Evolutionary conservation across 1,139 yeast species (phyloP).

Genomic region (Hansenula sp.): DNA sequence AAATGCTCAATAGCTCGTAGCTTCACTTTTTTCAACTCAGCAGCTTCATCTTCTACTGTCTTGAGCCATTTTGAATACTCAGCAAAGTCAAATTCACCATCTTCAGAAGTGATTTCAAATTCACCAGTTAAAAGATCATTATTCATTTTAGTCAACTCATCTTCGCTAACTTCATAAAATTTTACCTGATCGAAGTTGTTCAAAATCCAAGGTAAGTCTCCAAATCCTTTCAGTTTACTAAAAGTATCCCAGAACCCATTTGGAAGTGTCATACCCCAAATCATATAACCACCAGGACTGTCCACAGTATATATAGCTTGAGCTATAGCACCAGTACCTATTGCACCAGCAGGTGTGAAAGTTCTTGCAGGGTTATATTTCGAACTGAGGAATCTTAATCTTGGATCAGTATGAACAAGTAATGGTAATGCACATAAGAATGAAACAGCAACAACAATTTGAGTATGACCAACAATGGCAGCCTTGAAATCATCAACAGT

Average conservation of each 20-base stretch:
- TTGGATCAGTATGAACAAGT: constrained; percentile 32
- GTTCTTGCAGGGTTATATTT: constrained; percentile 37
- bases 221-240: constrained; percentile 19
- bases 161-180: constrained; percentile 33
- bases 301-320: constrained; percentile 34
- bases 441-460: constrained; percentile 33
- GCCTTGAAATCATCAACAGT: constrained; percentile 28
- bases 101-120: constrained; percentile 24
- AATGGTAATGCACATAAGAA: constrained; percentile 35
- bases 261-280: constrained; percentile 36
- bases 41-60: constrained; percentile 23
- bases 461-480: constrained; percentile 27
- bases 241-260: constrained; percentile 36
- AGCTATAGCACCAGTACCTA: constrained; percentile 32
- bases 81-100: constrained; percentile 28
- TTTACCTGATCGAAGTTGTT: constrained; percentile 32
- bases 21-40: constrained; percentile 19
- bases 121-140: constrained; percentile 27
- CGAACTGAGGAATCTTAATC: constrained; percentile 30
- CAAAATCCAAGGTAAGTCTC: constrained; percentile 32
- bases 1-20: constrained; percentile 21
- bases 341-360: constrained; percentile 34
- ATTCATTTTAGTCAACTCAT: constrained; percentile 25
- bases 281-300: constrained; percentile 37
- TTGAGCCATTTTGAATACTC: constrained; percentile 26